phyloP scores from a whole-genome alignment of 1,139 yeast genomes.

The Chernovozyma aurita region DNA sequence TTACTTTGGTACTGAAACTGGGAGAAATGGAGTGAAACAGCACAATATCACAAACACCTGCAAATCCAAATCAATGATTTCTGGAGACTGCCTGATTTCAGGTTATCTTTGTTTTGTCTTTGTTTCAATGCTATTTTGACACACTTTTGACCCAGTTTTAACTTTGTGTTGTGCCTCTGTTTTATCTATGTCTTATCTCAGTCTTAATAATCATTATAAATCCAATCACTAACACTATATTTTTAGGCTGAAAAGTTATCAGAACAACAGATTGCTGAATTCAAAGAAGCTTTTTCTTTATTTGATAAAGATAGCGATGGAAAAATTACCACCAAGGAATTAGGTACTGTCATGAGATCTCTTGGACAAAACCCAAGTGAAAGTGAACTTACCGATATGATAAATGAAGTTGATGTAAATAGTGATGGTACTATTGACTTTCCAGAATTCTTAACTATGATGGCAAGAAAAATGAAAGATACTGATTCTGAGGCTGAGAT shows the following conservation, averaged over 20 bases:
- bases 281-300: constrained; percentile 94
- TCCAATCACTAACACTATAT: too few species aligned
- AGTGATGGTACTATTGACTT: constrained; percentile 94
- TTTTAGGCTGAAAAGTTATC: constrained; percentile 83
- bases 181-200: too few species aligned
- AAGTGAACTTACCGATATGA: constrained; percentile 91
- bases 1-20: too few species aligned
- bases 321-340: constrained; percentile 87
- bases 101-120: too few species aligned
- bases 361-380: constrained; percentile 96
- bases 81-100: too few species aligned
- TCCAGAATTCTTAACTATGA: constrained; percentile 77
- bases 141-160: too few species aligned
- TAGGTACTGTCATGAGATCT: constrained; percentile 98
- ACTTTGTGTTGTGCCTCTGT: too few species aligned
- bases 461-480: constrained; percentile 95
- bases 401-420: constrained; percentile 93
- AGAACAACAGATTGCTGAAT: constrained; percentile 94
- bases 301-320: constrained; percentile 97
- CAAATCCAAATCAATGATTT: too few species aligned
- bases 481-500: constrained; percentile 96
- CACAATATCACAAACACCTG: too few species aligned
- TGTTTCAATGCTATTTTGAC: too few species aligned
- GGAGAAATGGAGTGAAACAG: too few species aligned
- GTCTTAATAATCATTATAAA: too few species aligned